Conservation (phyloP, 2,329 filamentous ascomycete genomes). For the Claviceps sp. region DNA sequence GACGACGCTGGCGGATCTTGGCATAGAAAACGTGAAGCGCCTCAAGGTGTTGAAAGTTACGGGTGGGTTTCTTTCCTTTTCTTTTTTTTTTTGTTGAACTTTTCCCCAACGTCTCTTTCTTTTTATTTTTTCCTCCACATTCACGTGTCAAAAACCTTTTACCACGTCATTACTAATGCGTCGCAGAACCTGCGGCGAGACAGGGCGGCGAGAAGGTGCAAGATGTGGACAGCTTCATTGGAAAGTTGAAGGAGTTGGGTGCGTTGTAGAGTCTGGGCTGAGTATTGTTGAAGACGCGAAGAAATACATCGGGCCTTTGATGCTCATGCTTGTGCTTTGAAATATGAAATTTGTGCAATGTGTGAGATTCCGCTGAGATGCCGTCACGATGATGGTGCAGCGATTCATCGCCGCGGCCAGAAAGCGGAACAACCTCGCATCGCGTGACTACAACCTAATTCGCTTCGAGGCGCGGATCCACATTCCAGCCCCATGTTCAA, state of each 20-base stretch:
- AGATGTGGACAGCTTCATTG: conserved; percentile 87
- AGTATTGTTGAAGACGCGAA: neutral
- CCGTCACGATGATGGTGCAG: neutral
- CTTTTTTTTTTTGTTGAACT: neutral
- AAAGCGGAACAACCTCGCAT: too few relatives aligned
- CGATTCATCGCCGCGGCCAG: neutral
- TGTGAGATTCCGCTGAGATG: too few relatives aligned
- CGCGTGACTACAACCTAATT: too few relatives aligned
- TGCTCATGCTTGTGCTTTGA: too few relatives aligned
- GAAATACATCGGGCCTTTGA: too few relatives aligned
- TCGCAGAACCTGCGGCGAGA: conserved; percentile 65
- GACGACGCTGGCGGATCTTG: conserved; percentile 73
- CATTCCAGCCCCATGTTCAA: too few relatives aligned
- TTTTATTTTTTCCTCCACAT: neutral
- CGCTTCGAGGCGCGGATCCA: too few relatives aligned
- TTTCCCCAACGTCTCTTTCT: conserved; percentile 8
- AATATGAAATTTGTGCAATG: too few relatives aligned
- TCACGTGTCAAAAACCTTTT: neutral
- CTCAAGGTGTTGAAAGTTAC: conserved; percentile 85
- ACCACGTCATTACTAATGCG: neutral
- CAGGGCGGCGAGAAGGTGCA: conserved; percentile 95
- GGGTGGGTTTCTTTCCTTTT: conserved; percentile 37
- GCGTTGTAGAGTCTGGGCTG: conserved; percentile 46
- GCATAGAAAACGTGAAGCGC: conserved; percentile 58
- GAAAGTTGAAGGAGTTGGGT: conserved; percentile 90